Evolutionary conservation across 306 rosid genomes (phyloP), one percentile per base, ranked within the genome.

Genomic region (Vigna reflexopilosa): DNA sequence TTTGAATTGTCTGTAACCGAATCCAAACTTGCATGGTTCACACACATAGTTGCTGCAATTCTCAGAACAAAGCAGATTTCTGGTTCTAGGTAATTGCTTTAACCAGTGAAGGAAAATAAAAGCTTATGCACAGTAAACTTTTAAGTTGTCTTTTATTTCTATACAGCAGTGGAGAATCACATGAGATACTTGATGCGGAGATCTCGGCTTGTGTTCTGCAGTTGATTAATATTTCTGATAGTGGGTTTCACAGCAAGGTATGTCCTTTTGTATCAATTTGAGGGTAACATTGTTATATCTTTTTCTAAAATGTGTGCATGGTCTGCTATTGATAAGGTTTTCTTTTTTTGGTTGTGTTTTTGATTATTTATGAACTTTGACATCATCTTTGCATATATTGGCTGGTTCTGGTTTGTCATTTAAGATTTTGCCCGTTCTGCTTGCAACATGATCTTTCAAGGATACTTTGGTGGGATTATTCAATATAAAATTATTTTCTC

Each of bases 11-110:
- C 79, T 48, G n/a, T 82, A 52, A 78, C 68, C 5, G 88, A 85
- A 75, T 73, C 79, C 69, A 85, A 85, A 75, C 88, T 85, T 69
- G 82, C 88, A 74, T 85, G 86, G 88, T 81, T 85, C 66, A 79
- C 81, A 34, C 88, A 85, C 73, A 81, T 85, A 11, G 88, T 75
- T 74, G 85, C 88, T 61, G 83, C 88, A 48, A 82, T 85, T 74
- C 76, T 85, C 63, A 85, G 72, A 85, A 78, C 80, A 69, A 85
- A 74, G 24, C 81, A 85, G 70, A 55, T 70, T 76, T 70, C 84
- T 78, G 83, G 80, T n/a, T 74, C 72, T 70, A 82, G 88, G 88
- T 85, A 75, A 51, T 81, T 81, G 34, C 40, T 81, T 68, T 19
- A 73, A 38, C 48, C 24, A 24, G 16, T 32, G 7, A 16, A 44